These are phyloP conservation scores for Pseudocercospora vitis DNA, from an alignment of 2,329 filamentous ascomycete species.

Conservation along the genomic window DNA sequence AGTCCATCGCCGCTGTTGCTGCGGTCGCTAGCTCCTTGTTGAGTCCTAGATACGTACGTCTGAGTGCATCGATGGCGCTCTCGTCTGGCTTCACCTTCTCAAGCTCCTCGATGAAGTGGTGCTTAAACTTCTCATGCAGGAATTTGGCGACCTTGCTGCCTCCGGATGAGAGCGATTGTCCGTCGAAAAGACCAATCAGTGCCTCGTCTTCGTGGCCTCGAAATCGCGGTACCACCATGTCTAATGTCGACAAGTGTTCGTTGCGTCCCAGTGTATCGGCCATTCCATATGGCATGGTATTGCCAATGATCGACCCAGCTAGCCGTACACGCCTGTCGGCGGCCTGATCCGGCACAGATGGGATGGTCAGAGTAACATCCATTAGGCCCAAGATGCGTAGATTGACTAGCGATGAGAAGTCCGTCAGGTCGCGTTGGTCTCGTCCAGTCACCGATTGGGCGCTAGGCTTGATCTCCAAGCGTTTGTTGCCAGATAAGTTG, in stretches of 20 bases:
- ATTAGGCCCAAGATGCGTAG: conserved; percentile 88
- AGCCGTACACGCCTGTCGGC: conserved; percentile 94
- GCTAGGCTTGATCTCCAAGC: conserved; percentile 79
- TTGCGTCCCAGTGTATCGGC: conserved; percentile 90
- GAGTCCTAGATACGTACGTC: conserved; percentile 80
- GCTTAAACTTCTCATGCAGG: conserved; percentile 90
- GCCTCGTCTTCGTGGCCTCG: conserved; percentile 87
- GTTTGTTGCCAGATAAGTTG: conserved; percentile 94
- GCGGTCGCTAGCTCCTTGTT: conserved; percentile 93
- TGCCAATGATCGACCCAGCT: conserved; percentile 89
- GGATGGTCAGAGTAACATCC: conserved; percentile 94
- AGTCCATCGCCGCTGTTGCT: conserved; percentile 76
- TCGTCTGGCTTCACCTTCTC: conserved; percentile 68
- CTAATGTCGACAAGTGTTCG: conserved; percentile 92
- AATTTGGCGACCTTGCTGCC: conserved; percentile 97
- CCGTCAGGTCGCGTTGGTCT: conserved; percentile 73
- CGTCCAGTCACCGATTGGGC: conserved; percentile 53
- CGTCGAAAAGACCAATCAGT: conserved; percentile 92
- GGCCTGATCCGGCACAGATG: conserved; percentile 89
- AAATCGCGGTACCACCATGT: conserved; percentile 91
- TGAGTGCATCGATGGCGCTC: conserved; percentile 76
- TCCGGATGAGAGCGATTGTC: conserved; percentile 80
- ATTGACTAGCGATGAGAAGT: conserved; percentile 82
- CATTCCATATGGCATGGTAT: conserved; percentile 87
- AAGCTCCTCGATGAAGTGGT: conserved; percentile 79